Evolutionary conservation across 176 grass and related monocot genomes (phyloP), one percentile per base, ranked within the genome.

Genomic region (Aegilops umbellulata): DNA sequence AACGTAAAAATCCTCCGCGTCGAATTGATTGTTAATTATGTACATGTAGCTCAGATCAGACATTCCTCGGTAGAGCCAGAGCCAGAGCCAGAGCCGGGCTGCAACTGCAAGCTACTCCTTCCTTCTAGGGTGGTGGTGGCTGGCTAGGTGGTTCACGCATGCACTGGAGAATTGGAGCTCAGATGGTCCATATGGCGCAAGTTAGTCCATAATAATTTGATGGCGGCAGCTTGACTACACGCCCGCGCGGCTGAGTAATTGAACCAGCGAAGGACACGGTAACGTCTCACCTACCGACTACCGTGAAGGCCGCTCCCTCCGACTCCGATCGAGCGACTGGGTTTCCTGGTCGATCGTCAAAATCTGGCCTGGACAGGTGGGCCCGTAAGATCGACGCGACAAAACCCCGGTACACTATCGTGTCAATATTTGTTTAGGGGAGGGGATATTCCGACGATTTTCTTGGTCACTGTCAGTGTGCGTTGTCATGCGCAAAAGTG

Each of bases 201-300:
- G 32, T 24, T 23, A 60, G 34, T 35, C 34, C 29, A 41, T 41
- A 77, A 77, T 19, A 47, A 31, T 76, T 77, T 22, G 47, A 53
- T 9, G 11, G 20, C 47, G 24, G 36, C 60, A 31, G 32, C 74
- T 55, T 44, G 41, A 44, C 27, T n/a, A n/a, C 65, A 25, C 51
- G 41, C 55, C 55, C 20, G 55, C 55, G 55, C 19, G 7, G 47
- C 3, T 10, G 86, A 32, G 51, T 31, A 17, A 78, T 47, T 63
- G 65, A 51, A 23, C 66, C 74, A 26, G 74, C 51, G 11, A 51
- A 58, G 2, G 60, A n/a, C n/a, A 74, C 66, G 87, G 57, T 55
- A 80, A 80, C 58, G 87, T 79, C 84, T 73, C 65, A 90, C 88
- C 84, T n/a, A 86, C 82, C 82, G 15, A 84, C 84, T n/a, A 86